Conservation (phyloP, 2,329 filamentous ascomycete genomes). For the Exophiala oligosperma region DNA sequence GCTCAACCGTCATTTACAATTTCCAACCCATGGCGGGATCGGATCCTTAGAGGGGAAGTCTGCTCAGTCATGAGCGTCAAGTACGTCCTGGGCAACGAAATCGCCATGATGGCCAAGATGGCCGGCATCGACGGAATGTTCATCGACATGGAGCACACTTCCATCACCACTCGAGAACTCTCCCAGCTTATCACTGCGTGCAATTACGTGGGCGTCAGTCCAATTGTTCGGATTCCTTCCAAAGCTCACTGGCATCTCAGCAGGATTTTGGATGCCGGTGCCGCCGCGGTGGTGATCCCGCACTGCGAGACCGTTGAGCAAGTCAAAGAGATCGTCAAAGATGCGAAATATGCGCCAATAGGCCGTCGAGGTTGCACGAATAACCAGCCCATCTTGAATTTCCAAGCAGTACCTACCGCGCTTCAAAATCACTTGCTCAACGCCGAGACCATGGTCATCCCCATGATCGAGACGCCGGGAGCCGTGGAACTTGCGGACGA, state of each 20-base stretch:
- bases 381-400: slow-evolving; percentile 40
- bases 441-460: slow-evolving; percentile 41
- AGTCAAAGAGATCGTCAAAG: slow-evolving; percentile 37
- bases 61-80: slow-evolving; percentile 34
- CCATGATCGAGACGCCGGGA: slow-evolving; percentile 45
- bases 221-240: slow-evolving; percentile 44
- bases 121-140: slow-evolving; percentile 45
- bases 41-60: slow-evolving; percentile 34
- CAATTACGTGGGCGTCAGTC: slow-evolving; percentile 41
- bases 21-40: slow-evolving; percentile 34
- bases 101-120: slow-evolving; percentile 42
- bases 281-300: slow-evolving; percentile 43
- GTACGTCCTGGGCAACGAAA: slow-evolving; percentile 37
- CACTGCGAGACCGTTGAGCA: slow-evolving; percentile 42
- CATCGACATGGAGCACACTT: slow-evolving; percentile 49
- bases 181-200: slow-evolving; percentile 42
- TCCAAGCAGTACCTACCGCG: slow-evolving; percentile 35
- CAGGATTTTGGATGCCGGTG: slow-evolving; percentile 43
- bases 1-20: slow-evolving; percentile 18
- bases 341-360: slow-evolving; percentile 41
- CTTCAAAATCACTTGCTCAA: slow-evolving; percentile 39
- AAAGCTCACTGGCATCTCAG: slow-evolving; percentile 42
- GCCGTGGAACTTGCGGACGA: slow-evolving; percentile 43
- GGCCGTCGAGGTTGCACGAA: slow-evolving; percentile 40
- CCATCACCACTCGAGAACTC: slow-evolving; percentile 38